Evolutionary conservation across 2,329 filamentous ascomycete genomes (phyloP).

Genomic region (Orbilia javanica): DNA sequence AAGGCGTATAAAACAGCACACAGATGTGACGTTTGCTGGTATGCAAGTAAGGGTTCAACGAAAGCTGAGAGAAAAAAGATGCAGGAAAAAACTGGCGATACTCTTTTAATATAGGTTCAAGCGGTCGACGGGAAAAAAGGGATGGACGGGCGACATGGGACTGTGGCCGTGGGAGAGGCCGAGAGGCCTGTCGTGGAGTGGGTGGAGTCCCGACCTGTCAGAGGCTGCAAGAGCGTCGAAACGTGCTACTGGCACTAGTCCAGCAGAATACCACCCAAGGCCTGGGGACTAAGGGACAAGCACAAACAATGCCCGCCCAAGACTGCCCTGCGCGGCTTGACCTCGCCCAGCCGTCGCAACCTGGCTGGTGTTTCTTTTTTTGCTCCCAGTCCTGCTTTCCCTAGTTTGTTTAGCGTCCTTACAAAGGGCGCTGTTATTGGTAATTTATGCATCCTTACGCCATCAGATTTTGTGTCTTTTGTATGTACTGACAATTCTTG

Average conservation of each 20-base stretch:
- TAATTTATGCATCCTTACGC: not conserved
- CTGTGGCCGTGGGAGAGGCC: not conserved
- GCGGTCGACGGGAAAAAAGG: slow-evolving; percentile 18
- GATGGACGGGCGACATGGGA: slow-evolving; percentile 3
- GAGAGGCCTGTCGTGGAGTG: not conserved
- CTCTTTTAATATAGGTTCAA: slow-evolving; percentile 27
- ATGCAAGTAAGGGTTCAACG: slow-evolving; percentile 33
- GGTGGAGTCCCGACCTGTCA: slow-evolving; percentile 32
- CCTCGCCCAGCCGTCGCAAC: slow-evolving; percentile 40
- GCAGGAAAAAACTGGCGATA: slow-evolving; percentile 18
- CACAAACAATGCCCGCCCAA: no score
- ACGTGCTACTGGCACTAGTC: no score
- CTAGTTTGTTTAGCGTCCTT: no score
- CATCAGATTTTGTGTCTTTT: slow-evolving; percentile 1
- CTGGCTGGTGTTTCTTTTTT: slow-evolving; percentile 4
- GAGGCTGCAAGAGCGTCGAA: slow-evolving; percentile 4
- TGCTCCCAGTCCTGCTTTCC: no score
- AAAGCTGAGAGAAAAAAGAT: slow-evolving; percentile 32
- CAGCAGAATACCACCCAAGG: no score
- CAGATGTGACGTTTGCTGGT: slow-evolving; percentile 36
- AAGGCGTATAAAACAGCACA: slow-evolving; percentile 33
- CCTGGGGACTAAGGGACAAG: no score
- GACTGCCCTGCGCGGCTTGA: slow-evolving; percentile 25
- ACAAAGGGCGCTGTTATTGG: no score
- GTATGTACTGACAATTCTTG: not conserved